Percentiles rank a stretch among this genome's conserved stretches.
These are phyloP conservation scores for Prunus salicina DNA, from an alignment of 306 rosid species.

Conservation along the genomic window DNA sequence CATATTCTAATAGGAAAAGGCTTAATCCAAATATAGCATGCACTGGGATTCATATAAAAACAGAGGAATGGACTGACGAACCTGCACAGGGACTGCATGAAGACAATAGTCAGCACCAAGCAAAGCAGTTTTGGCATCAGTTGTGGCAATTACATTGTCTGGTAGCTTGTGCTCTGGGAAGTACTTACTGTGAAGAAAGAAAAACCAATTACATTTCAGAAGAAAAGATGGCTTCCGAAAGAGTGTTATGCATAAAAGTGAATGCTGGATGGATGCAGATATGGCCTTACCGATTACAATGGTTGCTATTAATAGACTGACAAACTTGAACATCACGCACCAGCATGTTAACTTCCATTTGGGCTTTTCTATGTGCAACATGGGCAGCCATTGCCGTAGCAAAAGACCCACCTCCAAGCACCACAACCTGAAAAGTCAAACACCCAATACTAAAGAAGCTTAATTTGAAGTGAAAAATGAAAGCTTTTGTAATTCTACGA, in stretches of 20 bases:
- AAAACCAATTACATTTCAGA: not conserved
- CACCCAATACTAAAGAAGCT: not conserved
- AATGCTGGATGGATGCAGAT: not conserved
- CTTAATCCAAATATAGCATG: not conserved
- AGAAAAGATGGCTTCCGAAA: not conserved
- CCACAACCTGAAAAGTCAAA: conserved; percentile 58
- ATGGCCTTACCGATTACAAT: conserved; percentile 50
- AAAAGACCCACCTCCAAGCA: conserved; percentile 97
- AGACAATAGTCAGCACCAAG: conserved; percentile 73
- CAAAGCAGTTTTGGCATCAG: conserved; percentile 78
- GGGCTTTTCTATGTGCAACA: conserved; percentile 71
- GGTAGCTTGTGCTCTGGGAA: conserved; percentile 78
- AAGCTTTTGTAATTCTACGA: not conserved
- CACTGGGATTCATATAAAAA: not conserved
- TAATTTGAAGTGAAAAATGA: not conserved
- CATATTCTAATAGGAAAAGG: not conserved
- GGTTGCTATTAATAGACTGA: conserved; percentile 61
- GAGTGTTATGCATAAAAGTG: not conserved
- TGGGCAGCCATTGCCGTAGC: conserved; percentile 98
- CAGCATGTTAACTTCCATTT: conserved; percentile 80
- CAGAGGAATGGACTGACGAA: conserved; percentile 18
- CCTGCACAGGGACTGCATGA: conserved; percentile 98
- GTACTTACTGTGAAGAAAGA: conserved; percentile 57
- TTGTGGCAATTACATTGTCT: conserved; percentile 76
- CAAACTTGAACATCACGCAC: conserved; percentile 86